These are phyloP conservation scores for Isoetes taiwanensis DNA, from an alignment of 75 land plant species.

Conservation along the genomic window DNA sequence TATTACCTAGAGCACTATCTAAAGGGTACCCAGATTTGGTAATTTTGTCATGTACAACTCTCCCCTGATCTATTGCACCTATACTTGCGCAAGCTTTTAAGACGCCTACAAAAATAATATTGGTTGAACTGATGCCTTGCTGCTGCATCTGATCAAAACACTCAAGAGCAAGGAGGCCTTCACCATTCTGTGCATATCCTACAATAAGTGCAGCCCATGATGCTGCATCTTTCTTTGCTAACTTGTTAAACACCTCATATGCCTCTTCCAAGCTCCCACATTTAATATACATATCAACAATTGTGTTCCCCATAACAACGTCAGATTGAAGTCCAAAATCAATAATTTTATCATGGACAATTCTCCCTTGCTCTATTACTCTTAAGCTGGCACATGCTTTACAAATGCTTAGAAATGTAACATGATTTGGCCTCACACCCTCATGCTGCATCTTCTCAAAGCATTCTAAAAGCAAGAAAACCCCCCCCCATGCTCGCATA, in stretches of 20 bases:
- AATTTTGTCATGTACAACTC: slow-evolving; percentile 27
- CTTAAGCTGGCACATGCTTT: background rate
- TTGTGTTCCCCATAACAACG: background rate
- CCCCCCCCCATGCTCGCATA: slow-evolving; percentile 1
- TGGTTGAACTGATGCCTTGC: slow-evolving; percentile 17
- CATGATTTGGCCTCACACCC: slow-evolving; percentile 6
- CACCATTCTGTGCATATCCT: background rate
- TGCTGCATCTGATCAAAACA: slow-evolving; percentile 31
- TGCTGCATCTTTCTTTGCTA: background rate
- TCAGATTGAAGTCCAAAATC: background rate
- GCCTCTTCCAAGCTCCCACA: background rate
- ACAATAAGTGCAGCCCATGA: background rate
- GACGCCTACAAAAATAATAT: slow-evolving; percentile 38
- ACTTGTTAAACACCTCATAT: slow-evolving; percentile 8
- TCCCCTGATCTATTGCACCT: slow-evolving; percentile 31
- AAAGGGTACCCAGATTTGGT: slow-evolving; percentile 13
- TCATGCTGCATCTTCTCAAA: slow-evolving; percentile 9
- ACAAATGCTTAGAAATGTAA: background rate
- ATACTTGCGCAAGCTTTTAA: slow-evolving; percentile 37
- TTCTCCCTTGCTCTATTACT: background rate
- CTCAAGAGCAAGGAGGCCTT: slow-evolving; percentile 24
- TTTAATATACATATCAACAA: slow-evolving; percentile 2
- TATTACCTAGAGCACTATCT: slow-evolving; percentile 18
- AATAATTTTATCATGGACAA: background rate
- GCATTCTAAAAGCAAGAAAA: background rate